These are phyloP conservation scores for Podospora appendiculata DNA, from an alignment of 495 filamentous ascomycete genomes.

Conservation along the genomic window DNA sequence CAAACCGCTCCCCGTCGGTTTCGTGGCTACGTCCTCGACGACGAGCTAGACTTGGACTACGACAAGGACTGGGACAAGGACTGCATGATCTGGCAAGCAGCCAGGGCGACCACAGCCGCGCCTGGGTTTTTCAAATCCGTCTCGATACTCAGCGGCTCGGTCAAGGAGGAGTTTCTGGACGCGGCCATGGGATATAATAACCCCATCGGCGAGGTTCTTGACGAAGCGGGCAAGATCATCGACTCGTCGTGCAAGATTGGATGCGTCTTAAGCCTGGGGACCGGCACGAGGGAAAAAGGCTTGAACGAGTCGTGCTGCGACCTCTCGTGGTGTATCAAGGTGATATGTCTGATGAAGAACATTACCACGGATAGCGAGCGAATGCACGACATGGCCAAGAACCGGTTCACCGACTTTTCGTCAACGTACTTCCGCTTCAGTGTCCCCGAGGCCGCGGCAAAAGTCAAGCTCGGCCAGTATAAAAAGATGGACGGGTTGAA, in stretches of 20 bases:
- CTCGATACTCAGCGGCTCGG: background rate
- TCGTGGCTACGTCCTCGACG: background rate
- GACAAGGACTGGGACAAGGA: background rate
- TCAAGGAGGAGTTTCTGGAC: conserved; percentile 12
- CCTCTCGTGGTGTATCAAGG: background rate
- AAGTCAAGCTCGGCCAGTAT: conserved; percentile 38
- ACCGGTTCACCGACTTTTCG: background rate
- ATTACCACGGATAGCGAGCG: conserved; percentile 7
- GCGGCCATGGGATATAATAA: conserved; percentile 23
- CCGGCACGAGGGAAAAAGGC: conserved; percentile 2
- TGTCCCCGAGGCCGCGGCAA: conserved; percentile 62
- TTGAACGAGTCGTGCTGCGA: background rate
- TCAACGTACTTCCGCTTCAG: conserved; percentile 16
- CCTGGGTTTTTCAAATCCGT: conserved; percentile 18
- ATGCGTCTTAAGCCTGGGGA: conserved; percentile 13
- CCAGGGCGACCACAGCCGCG: conserved; percentile 24
- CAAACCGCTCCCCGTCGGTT: background rate
- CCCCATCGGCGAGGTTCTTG: conserved; percentile 7
- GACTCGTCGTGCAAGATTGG: background rate
- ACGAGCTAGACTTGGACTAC: background rate
- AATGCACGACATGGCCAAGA: background rate
- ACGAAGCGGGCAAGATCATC: conserved; percentile 8
- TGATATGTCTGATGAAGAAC: conserved; percentile 6
- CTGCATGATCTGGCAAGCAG: conserved; percentile 18
- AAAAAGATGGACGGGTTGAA: conserved; percentile 10